Evolutionary conservation across 768 basidiomycete species (phyloP).

Genomic region (Auricularia cornea): DNA sequence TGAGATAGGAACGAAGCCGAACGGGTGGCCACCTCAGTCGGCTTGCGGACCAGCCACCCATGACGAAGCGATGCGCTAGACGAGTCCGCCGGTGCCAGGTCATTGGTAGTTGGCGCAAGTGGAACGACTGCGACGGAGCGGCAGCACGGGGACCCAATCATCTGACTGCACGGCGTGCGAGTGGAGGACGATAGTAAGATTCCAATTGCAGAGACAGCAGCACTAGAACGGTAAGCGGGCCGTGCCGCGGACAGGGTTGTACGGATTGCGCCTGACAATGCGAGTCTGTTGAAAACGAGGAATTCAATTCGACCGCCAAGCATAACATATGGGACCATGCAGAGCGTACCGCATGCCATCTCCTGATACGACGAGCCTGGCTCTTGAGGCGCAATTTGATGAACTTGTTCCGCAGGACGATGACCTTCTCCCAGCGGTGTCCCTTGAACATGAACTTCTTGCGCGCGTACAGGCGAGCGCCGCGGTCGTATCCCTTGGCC

Average conservation of each 20-base stretch:
- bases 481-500: slow-evolving; percentile 42
- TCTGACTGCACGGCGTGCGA: too few relatives aligned
- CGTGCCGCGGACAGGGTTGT: not conserved
- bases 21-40: too few relatives aligned
- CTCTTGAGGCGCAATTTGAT: slow-evolving; percentile 1
- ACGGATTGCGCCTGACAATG: not conserved
- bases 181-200: too few relatives aligned
- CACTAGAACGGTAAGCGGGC: not conserved
- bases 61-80: too few relatives aligned
- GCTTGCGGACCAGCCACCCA: too few relatives aligned
- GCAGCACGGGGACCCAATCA: too few relatives aligned
- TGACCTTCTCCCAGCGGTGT: slow-evolving; percentile 63
- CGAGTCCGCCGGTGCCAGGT: too few relatives aligned
- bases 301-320: not conserved
- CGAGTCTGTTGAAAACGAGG: not conserved
- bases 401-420: slow-evolving; percentile 4
- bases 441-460: slow-evolving; percentile 89
- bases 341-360: slow-evolving; percentile 4
- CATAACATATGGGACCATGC: not conserved
- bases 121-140: too few relatives aligned
- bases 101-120: too few relatives aligned
- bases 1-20: too few relatives aligned
- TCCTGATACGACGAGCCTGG: slow-evolving; percentile 2
- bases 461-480: slow-evolving; percentile 60
- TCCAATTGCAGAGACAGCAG: not conserved